Conservation (phyloP, 768 basidiomycete genomes). For the Galerina sulciceps region DNA sequence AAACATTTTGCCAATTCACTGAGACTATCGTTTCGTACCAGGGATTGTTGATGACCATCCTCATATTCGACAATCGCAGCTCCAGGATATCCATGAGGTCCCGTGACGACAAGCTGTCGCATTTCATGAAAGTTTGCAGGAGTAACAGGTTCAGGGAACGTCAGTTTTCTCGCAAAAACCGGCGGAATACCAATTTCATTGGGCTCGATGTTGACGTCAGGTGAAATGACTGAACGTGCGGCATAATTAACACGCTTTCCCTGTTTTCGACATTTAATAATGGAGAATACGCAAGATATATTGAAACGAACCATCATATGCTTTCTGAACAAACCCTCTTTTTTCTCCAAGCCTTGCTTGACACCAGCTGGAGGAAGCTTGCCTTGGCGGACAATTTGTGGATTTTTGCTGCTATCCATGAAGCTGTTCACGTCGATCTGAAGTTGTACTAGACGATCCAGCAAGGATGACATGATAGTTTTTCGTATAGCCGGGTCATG, state of each 20-base stretch:
- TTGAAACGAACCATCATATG: slow-evolving; percentile 90
- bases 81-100: slow-evolving; percentile 87
- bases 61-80: slow-evolving; percentile 95
- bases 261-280: slow-evolving; percentile 40
- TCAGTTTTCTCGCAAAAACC: slow-evolving; percentile 94
- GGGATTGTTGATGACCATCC: slow-evolving; percentile 84
- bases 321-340: slow-evolving; percentile 96
- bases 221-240: slow-evolving; percentile 99
- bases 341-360: slow-evolving; percentile 97
- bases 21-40: slow-evolving; percentile 50
- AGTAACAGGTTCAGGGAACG: slow-evolving; percentile 97
- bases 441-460: slow-evolving; percentile 86
- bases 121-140: slow-evolving; percentile 87
- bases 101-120: slow-evolving; percentile 88
- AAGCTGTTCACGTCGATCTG: slow-evolving; percentile 97
- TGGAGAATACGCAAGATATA: not conserved
- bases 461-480: slow-evolving; percentile 65
- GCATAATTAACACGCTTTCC: slow-evolving; percentile 99
- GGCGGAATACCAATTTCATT: slow-evolving; percentile 99
- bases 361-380: slow-evolving; percentile 91
- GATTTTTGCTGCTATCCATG: slow-evolving; percentile 96
- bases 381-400: slow-evolving; percentile 80
- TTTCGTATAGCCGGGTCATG: slow-evolving; percentile 55
- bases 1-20: not conserved
- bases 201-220: slow-evolving; percentile 98